Evolutionary conservation across 1,284 basidiomycete species (phyloP).

Genomic region (Tilletia indica): DNA sequence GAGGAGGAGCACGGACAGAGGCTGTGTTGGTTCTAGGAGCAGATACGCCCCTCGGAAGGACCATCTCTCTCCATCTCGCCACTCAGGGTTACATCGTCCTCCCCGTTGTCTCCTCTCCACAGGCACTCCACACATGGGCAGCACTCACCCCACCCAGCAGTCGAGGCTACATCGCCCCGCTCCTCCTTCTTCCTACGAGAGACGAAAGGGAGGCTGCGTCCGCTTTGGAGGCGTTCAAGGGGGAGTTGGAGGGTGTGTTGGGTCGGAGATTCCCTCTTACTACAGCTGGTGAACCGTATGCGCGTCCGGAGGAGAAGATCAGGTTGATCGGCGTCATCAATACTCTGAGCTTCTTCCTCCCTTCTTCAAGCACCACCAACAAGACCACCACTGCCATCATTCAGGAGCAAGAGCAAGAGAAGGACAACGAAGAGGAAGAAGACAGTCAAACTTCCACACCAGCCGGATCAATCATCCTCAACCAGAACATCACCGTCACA

Average conservation of each 20-base stretch:
- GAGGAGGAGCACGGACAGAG: neutral
- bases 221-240: slow-evolving; percentile 40
- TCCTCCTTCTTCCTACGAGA: slow-evolving; percentile 23
- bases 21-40: slow-evolving; percentile 44
- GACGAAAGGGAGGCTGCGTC: no score
- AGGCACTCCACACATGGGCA: slow-evolving; percentile 38
- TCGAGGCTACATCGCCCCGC: no score
- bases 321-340: slow-evolving; percentile 48
- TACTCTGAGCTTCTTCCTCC: slow-evolving; percentile 37
- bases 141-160: slow-evolving; percentile 41
- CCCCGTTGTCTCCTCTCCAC: slow-evolving; percentile 38
- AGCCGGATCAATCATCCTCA: slow-evolving; percentile 6
- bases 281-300: slow-evolving; percentile 53
- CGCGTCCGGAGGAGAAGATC: slow-evolving; percentile 45
- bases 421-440: neutral
- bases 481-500: neutral
- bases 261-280: slow-evolving; percentile 49
- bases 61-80: slow-evolving; percentile 40
- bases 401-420: slow-evolving; percentile 2
- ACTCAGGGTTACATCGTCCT: slow-evolving; percentile 49
- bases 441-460: slow-evolving; percentile 9
- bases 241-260: slow-evolving; percentile 39
- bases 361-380: slow-evolving; percentile 28
- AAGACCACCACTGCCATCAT: neutral
- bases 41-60: slow-evolving; percentile 49